Conservation (phyloP, 1,139 yeast species). For the Hemisphaericaspora xylofermentans region DNA sequence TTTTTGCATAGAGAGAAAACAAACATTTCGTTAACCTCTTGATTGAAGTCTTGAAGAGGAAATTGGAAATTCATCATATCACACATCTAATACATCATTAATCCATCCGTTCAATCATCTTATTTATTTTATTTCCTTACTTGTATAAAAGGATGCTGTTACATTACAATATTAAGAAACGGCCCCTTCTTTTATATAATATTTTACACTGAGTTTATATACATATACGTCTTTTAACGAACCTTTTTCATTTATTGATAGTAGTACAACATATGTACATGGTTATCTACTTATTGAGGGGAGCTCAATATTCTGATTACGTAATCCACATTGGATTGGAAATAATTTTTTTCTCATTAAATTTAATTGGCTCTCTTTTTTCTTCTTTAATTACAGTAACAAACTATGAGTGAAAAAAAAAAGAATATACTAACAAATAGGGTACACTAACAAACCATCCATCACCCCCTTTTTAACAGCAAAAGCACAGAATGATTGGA, state of each 20-base stretch:
- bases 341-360: constrained; percentile 16
- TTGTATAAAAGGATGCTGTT: too few relatives aligned
- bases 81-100: too few relatives aligned
- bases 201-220: neutral
- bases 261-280: neutral
- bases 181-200: too few relatives aligned
- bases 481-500: constrained; percentile 23
- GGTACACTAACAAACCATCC: neutral
- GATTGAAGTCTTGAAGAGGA: too few relatives aligned
- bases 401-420: neutral
- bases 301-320: neutral
- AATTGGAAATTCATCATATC: too few relatives aligned
- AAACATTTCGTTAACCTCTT: too few relatives aligned
- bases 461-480: neutral
- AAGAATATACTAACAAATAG: constrained; percentile 1
- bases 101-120: too few relatives aligned
- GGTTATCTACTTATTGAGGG: too few relatives aligned
- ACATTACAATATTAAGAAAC: too few relatives aligned
- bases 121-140: too few relatives aligned
- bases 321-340: neutral
- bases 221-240: neutral
- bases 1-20: too few relatives aligned
- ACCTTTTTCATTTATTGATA: neutral
- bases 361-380: constrained; percentile 23
- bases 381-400: neutral